These are phyloP conservation scores for Zygosaccharomyces lentus DNA, from an alignment of 805 yeast species.

Conservation along the genomic window DNA sequence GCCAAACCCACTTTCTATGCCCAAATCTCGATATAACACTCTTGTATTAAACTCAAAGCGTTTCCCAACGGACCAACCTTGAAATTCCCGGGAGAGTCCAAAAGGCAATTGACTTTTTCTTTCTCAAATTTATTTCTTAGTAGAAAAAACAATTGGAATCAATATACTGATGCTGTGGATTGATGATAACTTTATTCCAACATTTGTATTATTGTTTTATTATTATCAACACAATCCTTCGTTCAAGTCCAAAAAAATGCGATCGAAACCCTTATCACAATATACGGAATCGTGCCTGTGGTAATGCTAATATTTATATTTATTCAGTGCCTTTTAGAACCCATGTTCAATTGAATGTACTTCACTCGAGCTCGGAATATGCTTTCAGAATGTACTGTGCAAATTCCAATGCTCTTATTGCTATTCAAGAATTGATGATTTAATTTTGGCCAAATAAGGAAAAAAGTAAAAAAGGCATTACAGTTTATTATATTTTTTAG, in stretches of 20 bases:
- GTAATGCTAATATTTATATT: background rate
- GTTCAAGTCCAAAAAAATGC: conserved; percentile 1
- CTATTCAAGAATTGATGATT: too few relatives aligned
- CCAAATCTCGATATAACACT: background rate
- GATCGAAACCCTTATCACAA: conserved; percentile 1
- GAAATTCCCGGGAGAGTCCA: background rate
- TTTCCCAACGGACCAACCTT: background rate
- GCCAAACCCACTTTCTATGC: background rate
- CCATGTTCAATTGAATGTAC: too few relatives aligned
- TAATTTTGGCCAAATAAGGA: too few relatives aligned
- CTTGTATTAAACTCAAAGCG: background rate
- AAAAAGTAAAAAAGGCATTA: too few relatives aligned
- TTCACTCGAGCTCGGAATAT: too few relatives aligned
- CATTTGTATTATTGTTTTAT: background rate
- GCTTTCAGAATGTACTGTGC: too few relatives aligned
- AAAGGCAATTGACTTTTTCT: background rate
- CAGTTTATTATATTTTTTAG: too few relatives aligned
- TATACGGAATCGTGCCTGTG: background rate
- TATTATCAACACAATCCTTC: background rate
- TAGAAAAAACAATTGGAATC: background rate
- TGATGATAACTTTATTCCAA: background rate
- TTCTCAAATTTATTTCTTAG: background rate
- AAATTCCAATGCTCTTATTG: too few relatives aligned
- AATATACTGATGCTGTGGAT: background rate
- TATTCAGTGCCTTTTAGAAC: background rate